phyloP scores from a whole-genome alignment of 805 yeast species.

The Debaryomyces tyrocola region DNA sequence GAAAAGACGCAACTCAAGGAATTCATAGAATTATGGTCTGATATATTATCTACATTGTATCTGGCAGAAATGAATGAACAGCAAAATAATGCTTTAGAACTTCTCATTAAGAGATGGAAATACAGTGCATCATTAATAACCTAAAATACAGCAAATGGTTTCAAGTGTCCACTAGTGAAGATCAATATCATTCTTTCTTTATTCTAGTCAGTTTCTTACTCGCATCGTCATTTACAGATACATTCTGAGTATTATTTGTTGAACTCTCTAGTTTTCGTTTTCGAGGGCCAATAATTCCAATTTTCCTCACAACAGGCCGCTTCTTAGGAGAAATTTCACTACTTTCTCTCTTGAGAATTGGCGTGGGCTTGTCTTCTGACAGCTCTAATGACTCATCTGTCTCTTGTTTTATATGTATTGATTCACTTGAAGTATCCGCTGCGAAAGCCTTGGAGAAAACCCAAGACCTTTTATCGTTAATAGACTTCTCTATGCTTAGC shows the following conservation, averaged over 20 bases:
- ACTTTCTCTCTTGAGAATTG: not conserved
- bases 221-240: no score
- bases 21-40: constrained; percentile 53
- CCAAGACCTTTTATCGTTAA: constrained; percentile 1
- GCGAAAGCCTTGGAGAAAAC: not conserved
- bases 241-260: no score
- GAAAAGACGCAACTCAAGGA: constrained; percentile 14
- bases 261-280: not conserved
- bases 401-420: not conserved
- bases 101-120: constrained; percentile 35
- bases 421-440: not conserved
- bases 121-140: not conserved
- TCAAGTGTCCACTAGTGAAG: no score
- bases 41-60: constrained; percentile 45
- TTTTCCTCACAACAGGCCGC: not conserved
- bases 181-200: no score
- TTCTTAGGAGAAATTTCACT: not conserved
- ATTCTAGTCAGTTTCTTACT: no score
- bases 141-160: no score
- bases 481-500: not conserved
- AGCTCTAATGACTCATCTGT: not conserved
- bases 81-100: constrained; percentile 28
- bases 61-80: constrained; percentile 21
- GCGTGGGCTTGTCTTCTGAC: not conserved
- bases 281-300: not conserved